Conservation (phyloP, 176 grass and related monocot genomes). For the Cenchrus fungigraminus region DNA sequence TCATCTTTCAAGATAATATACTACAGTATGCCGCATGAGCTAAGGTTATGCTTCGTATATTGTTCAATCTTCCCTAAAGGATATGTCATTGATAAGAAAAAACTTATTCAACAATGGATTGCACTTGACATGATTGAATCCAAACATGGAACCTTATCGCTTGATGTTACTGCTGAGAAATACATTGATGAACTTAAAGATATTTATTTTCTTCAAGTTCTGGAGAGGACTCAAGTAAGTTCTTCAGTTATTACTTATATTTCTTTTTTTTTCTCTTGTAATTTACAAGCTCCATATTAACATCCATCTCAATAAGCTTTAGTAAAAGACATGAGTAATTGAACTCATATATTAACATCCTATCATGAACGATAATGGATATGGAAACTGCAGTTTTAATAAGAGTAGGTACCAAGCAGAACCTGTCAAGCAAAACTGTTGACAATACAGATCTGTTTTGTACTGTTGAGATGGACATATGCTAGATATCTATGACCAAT, state of each 20-base stretch:
- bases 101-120: constrained; percentile 61
- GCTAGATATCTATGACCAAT: background rate
- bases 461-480: background rate
- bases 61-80: constrained; percentile 67
- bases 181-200: constrained; percentile 57
- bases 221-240: constrained; percentile 32
- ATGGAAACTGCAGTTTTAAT: background rate
- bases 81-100: constrained; percentile 42
- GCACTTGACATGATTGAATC: constrained; percentile 62
- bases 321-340: background rate
- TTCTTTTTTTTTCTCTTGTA: constrained; percentile 8
- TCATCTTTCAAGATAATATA: constrained; percentile 54
- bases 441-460: background rate
- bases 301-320: constrained; percentile 6
- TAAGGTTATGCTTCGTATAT: constrained; percentile 64
- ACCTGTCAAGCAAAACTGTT: too few species aligned
- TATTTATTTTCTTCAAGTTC: constrained; percentile 51
- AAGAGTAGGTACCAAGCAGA: background rate
- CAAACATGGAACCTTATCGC: constrained; percentile 53
- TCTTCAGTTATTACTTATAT: constrained; percentile 2
- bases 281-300: background rate
- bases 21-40: constrained; percentile 52
- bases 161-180: constrained; percentile 54
- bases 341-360: background rate
- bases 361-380: constrained; percentile 10